Conservation (phyloP, 1,139 yeast genomes). For the Diutina pseudorugosa region DNA sequence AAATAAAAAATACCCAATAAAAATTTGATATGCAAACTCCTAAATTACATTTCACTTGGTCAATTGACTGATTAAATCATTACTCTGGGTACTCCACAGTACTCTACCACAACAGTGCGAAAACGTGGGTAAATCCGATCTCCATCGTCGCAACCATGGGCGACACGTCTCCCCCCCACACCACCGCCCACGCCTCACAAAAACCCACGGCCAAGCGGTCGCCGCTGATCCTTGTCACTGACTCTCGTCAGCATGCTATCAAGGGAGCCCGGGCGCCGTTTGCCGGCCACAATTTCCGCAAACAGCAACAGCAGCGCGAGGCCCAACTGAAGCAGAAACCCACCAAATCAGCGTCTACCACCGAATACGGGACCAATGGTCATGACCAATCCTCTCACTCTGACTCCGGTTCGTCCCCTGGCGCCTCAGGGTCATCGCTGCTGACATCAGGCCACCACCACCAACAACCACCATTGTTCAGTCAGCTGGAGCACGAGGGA, state of each 20-base stretch:
- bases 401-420: constrained; percentile 8
- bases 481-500: constrained; percentile 5
- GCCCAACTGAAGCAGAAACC: constrained; percentile 7
- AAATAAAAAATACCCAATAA: no score
- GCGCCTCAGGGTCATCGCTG: constrained; percentile 5
- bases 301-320: constrained; percentile 22
- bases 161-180: background rate
- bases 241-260: constrained; percentile 50
- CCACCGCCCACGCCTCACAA: background rate
- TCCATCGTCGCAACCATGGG: background rate
- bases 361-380: background rate
- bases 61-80: no score
- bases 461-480: background rate
- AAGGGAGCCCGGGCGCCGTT: constrained; percentile 72
- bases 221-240: constrained; percentile 89
- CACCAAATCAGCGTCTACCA: background rate
- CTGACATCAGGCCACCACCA: background rate
- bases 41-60: no score
- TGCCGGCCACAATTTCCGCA: constrained; percentile 47
- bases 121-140: no score
- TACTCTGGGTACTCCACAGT: no score
- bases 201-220: constrained; percentile 73
- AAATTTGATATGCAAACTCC: no score
- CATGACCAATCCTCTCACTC: constrained; percentile 8
- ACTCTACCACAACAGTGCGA: no score